Conservation (phyloP, 257 asterid genomes). For the Gentiana dahurica region DNA sequence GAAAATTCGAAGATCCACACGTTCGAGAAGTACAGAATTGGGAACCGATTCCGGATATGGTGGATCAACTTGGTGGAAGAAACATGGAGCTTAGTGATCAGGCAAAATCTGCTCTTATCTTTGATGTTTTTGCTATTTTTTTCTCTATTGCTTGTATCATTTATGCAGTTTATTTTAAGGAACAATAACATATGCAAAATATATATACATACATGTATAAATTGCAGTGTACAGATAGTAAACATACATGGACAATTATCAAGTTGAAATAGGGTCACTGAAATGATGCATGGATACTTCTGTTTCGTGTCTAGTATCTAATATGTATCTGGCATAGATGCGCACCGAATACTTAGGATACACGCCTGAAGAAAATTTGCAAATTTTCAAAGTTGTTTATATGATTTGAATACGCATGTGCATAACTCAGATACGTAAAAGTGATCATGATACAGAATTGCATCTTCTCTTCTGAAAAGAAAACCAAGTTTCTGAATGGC, state of each 20-base stretch:
- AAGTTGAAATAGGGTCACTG: neutral
- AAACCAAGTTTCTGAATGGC: conserved; percentile 39
- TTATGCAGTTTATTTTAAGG: conserved; percentile 60
- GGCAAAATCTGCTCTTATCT: conserved; percentile 81
- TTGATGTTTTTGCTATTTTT: conserved; percentile 47
- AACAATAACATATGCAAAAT: conserved; percentile 21
- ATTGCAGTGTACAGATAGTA: neutral
- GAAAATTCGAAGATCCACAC: conserved; percentile 56
- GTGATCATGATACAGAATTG: conserved; percentile 60
- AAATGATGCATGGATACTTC: no score
- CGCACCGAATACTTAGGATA: no score
- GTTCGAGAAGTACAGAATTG: conserved; percentile 40
- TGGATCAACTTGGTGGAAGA: conserved; percentile 85
- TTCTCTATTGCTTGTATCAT: conserved; percentile 59
- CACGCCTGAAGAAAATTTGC: no score
- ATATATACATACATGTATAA: no score
- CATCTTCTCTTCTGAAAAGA: conserved; percentile 75
- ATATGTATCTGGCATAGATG: no score
- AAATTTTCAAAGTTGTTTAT: no score
- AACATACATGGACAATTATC: neutral
- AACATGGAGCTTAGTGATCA: conserved; percentile 76
- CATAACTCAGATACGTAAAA: no score
- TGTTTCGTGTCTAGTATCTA: no score
- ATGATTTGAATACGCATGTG: no score
- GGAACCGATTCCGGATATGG: conserved; percentile 64